Percentiles rank a stretch among this genome's conserved stretches.
phyloP scores from a whole-genome alignment of 768 basidiomycete species.

The Suillus bovinus region DNA sequence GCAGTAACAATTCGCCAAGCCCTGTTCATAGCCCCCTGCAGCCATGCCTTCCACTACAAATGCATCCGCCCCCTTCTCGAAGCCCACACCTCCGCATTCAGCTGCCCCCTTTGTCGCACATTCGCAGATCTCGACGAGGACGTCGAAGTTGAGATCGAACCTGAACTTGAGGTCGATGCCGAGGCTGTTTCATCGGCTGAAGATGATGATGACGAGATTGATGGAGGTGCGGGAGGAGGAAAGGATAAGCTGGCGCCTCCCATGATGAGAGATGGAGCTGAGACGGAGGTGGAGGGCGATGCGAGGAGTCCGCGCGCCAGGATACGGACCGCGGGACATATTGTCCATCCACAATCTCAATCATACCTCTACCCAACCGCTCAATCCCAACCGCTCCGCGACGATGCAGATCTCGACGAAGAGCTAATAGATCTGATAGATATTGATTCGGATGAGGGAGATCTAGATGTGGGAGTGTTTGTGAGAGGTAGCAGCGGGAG shows the following conservation, averaged over 20 bases:
- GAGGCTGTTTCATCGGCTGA: conserved; percentile 2
- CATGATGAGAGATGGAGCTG: conserved; percentile 30
- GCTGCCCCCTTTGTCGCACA: conserved; percentile 92
- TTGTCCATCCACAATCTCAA: conserved; percentile 5
- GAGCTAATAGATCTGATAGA: conserved; percentile 30
- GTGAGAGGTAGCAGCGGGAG: conserved; percentile 18
- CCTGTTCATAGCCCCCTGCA: conserved; percentile 97
- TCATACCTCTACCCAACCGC: background rate
- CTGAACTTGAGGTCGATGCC: conserved; percentile 27
- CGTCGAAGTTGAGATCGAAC: conserved; percentile 69
- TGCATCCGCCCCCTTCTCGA: conserved; percentile 92
- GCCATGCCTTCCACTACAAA: conserved; percentile 96
- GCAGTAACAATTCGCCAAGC: conserved; percentile 92
- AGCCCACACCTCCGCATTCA: conserved; percentile 90
- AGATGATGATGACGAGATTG: conserved; percentile 12
- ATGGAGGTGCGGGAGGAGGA: conserved; percentile 19
- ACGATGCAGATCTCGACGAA: conserved; percentile 16
- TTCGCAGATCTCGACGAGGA: conserved; percentile 96
- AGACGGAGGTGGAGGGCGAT: conserved; percentile 34
- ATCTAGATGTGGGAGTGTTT: background rate
- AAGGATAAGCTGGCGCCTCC: conserved; percentile 12
- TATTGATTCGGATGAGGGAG: conserved; percentile 12
- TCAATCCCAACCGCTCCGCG: conserved; percentile 9
- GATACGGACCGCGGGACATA: conserved; percentile 29
- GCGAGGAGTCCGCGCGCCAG: conserved; percentile 22